Base-by-base conservation (phyloP, 2,329 filamentous ascomycete genomes). In the Neofusicoccum laricinum region DNA sequence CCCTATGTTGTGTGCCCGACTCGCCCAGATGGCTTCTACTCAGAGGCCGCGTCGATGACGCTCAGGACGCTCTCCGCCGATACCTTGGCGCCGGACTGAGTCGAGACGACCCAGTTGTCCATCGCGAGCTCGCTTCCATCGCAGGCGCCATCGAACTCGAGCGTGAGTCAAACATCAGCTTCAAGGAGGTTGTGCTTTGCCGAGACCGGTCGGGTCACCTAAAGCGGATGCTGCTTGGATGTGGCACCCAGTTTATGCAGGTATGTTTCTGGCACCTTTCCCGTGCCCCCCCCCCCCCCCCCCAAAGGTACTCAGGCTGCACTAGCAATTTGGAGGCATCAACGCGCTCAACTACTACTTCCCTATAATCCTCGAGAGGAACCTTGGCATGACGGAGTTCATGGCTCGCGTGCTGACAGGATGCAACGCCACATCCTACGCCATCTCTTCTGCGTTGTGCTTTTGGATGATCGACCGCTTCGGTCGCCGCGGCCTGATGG, bases 21-120 rank as follows among this genome's bases (percentile, higher is more conserved):
- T 83, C 80, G 0, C 85, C 84, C 4, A 77, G 85, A 25, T 87
- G 82, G 81, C 72, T 87, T 34, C 77, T 86, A 49, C 79, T 80
- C 25, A 78, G 82, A 65, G 84, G 83, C 14, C 77, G 78, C 8
- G 62, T 70, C 1, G 78, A 83, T 0, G 78, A 86, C 68, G 84
- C 84, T 0, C 78, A 74, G 4, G 75, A 75, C 0, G 81, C 85
- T 17, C 70, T 86, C 32, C 59, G 65, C 15, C 53, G 67, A 12
- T 65, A 67, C n/a, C 63, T 67, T 19, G 67, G 67, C 2, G 63
- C 53, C 11, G 57, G 51, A 2, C 61, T 68, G 6, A n/a, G 30
- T 8, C 59, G 34, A 12, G 61, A 64, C 36, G 63, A 67, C 25
- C 45, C 49, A 5, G 43, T 43, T 3, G 67, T 67, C 7, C 53